Conservation (phyloP, 106 monocot species). For the Triglochin maritima region DNA sequence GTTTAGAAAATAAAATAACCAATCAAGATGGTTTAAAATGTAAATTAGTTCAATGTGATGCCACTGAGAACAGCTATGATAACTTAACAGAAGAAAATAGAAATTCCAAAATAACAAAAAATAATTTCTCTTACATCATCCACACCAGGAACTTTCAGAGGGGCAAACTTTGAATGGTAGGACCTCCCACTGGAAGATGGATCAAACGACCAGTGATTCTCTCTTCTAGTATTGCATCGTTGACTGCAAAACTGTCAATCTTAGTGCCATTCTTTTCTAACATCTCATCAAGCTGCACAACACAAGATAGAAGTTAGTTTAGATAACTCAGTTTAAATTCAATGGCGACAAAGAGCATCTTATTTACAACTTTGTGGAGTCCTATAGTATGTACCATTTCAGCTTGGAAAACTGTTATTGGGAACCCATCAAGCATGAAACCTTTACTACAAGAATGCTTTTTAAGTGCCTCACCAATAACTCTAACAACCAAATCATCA, state of each 20-base stretch:
- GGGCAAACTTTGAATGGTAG: conserved; percentile 89
- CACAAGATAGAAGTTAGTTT: neutral
- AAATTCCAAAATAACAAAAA: no score
- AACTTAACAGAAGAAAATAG: no score
- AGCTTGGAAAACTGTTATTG: conserved; percentile 89
- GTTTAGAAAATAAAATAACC: no score
- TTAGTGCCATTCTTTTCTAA: conserved; percentile 58
- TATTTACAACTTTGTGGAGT: no score
- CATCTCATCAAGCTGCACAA: conserved; percentile 94
- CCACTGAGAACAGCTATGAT: no score
- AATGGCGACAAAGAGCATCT: no score
- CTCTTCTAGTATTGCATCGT: conserved; percentile 90
- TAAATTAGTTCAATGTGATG: no score
- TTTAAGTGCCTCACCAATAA: conserved; percentile 96
- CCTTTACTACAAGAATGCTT: conserved; percentile 93
- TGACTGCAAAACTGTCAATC: conserved; percentile 92
- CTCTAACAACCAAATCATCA: conserved; percentile 95
- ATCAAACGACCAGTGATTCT: conserved; percentile 98
- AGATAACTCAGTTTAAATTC: no score
- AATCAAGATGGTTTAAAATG: no score
- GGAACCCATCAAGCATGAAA: conserved; percentile 99
- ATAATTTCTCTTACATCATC: conserved; percentile 91
- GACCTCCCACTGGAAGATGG: conserved; percentile 79
- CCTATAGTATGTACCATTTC: conserved; percentile 78
- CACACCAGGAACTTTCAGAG: conserved; percentile 70